A percentile compares a stretch with the other conserved stretches of the same genome.
Evolutionary conservation across 345 rosid species (phyloP).

Genomic region (Rhodamnia argentea): DNA sequence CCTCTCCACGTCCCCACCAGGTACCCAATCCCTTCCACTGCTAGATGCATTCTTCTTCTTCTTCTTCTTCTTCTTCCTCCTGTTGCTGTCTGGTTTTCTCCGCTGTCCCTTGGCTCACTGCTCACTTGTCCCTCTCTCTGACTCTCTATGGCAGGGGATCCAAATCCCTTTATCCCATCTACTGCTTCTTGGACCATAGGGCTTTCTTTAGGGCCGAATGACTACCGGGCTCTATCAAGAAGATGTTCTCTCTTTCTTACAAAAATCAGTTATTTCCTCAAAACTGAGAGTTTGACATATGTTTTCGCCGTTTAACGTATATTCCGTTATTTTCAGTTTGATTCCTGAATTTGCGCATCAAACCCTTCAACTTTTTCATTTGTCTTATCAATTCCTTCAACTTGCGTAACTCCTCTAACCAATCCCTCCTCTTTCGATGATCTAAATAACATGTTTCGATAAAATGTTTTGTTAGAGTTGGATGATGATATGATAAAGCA

Average conservation of each 20-base stretch:
- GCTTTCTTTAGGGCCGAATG: neutral
- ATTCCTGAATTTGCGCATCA: neutral
- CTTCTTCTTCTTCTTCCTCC: neutral
- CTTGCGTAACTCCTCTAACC: neutral
- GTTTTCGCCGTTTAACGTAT: neutral
- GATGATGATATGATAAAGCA: no score
- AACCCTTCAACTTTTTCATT: neutral
- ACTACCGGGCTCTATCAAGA: neutral
- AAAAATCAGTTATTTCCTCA: neutral
- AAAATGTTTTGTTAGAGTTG: no score
- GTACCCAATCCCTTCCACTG: conserved; percentile 41
- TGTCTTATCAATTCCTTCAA: neutral
- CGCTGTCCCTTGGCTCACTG: neutral
- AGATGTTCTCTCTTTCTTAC: neutral
- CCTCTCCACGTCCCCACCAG: conserved; percentile 76
- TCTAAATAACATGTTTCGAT: no score
- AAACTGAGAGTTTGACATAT: neutral
- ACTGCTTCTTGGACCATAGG: neutral
- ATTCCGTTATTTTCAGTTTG: neutral
- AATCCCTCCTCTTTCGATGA: neutral
- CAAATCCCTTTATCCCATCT: neutral
- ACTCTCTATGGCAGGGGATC: no score
- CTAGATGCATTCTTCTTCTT: conserved; percentile 26
- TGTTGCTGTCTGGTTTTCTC: neutral
- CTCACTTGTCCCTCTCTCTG: neutral